These are phyloP conservation scores for Rhizophagus sp. DNA, from an alignment of 192 early-diverging fungal species.

Conservation along the genomic window DNA sequence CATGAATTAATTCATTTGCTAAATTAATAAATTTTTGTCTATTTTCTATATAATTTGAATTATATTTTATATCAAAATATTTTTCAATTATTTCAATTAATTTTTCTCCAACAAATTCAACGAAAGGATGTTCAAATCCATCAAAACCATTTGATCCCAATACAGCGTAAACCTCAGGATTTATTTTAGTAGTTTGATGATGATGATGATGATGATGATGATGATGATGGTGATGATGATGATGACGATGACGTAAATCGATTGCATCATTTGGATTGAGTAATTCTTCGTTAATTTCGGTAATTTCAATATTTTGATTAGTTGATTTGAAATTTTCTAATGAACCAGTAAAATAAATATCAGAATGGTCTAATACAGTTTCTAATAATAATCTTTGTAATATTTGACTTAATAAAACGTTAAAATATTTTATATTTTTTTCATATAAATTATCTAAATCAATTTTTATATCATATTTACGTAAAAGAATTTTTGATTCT, in stretches of 20 bases:
- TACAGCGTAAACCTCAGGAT: slow-evolving; percentile 16
- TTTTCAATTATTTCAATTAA: not conserved
- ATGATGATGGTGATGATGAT: too few relatives aligned
- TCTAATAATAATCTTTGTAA: slow-evolving; percentile 19
- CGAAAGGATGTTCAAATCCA: slow-evolving; percentile 21
- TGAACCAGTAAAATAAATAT: slow-evolving; percentile 17
- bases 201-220: not conserved
- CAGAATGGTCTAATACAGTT: slow-evolving; percentile 7
- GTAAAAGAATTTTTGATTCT: not conserved
- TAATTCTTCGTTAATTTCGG: too few relatives aligned
- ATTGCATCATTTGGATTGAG: too few relatives aligned
- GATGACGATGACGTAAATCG: too few relatives aligned
- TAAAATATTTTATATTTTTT: not conserved
- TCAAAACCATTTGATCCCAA: not conserved
- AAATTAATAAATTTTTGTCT: not conserved
- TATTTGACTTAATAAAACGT: not conserved
- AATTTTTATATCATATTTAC: slow-evolving; percentile 9
- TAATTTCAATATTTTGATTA: too few relatives aligned
- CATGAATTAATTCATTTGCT: not conserved
- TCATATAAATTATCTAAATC: not conserved
- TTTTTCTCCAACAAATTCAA: slow-evolving; percentile 11
- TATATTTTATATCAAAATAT: not conserved
- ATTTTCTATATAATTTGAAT: not conserved
- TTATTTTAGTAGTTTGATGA: not conserved
- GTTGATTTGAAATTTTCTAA: not conserved